Conservation (phyloP, 2,329 filamentous ascomycete genomes). For the Fonsecaea erecta region DNA sequence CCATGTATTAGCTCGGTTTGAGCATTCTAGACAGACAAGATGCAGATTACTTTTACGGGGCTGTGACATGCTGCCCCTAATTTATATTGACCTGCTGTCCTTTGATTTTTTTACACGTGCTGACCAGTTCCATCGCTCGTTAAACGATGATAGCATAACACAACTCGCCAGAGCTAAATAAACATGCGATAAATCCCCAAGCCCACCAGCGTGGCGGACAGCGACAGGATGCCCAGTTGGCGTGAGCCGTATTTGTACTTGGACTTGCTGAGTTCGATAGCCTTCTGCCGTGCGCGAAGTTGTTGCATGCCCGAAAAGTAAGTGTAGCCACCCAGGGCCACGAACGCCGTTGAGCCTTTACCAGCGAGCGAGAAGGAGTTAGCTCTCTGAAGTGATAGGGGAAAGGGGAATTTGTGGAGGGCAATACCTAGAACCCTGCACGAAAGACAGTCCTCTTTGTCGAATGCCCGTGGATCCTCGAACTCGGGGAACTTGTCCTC, state of each 20-base stretch:
- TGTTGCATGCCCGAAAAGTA: conserved; percentile 76
- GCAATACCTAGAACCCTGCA: conserved; percentile 73
- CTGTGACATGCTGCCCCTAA: conserved; percentile 1
- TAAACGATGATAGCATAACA: neutral
- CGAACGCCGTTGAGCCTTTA: conserved; percentile 73
- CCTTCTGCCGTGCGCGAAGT: conserved; percentile 65
- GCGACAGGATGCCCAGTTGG: conserved; percentile 67
- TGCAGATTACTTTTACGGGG: neutral
- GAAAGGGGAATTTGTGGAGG: neutral
- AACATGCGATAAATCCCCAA: conserved; percentile 72
- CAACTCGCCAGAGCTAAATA: conserved; percentile 49
- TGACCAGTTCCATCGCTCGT: neutral
- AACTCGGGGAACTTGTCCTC: conserved; percentile 18
- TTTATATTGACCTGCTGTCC: neutral
- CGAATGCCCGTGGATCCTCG: conserved; percentile 12
- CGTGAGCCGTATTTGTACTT: conserved; percentile 74
- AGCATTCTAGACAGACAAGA: conserved; percentile 11
- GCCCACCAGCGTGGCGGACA: conserved; percentile 70
- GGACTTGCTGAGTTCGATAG: conserved; percentile 70
- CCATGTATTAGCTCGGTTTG: conserved; percentile 22
- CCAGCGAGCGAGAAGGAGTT: neutral
- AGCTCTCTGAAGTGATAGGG: neutral
- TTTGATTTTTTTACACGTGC: neutral
- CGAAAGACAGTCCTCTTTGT: conserved; percentile 66
- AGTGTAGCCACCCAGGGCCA: conserved; percentile 76